These are phyloP conservation scores for Nakazawaea wickerhamii DNA, from an alignment of 805 yeast genomes.

Conservation along the genomic window DNA sequence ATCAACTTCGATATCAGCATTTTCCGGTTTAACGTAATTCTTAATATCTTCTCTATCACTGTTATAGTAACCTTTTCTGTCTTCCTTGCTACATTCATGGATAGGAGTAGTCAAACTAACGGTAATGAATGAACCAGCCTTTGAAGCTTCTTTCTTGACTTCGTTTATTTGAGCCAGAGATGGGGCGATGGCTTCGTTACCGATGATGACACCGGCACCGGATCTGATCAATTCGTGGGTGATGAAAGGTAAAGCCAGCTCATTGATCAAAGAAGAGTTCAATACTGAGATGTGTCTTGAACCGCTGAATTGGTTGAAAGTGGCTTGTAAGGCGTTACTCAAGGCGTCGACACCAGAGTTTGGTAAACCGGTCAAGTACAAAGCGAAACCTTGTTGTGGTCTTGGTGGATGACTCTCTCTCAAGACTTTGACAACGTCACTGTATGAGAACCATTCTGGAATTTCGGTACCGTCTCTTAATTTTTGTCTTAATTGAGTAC, in stretches of 20 bases:
- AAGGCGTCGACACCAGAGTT: constrained; percentile 59
- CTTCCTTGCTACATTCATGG: constrained; percentile 38
- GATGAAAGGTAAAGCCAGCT: constrained; percentile 49
- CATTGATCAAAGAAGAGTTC: constrained; percentile 27
- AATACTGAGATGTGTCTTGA: constrained; percentile 72
- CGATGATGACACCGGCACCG: constrained; percentile 87
- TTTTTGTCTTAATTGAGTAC: constrained; percentile 88
- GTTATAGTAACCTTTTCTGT: constrained; percentile 45
- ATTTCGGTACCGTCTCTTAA: constrained; percentile 81
- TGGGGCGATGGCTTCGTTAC: constrained; percentile 40
- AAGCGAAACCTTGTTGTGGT: constrained; percentile 79
- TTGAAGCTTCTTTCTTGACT: constrained; percentile 39
- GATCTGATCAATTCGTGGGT: constrained; percentile 75
- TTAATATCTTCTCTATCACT: constrained; percentile 41
- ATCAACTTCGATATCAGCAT: constrained; percentile 55
- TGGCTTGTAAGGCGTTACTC: constrained; percentile 80
- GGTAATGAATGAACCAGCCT: constrained; percentile 45
- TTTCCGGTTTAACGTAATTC: constrained; percentile 41
- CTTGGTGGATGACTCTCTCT: constrained; percentile 94
- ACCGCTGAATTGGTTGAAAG: constrained; percentile 83
- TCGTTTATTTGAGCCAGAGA: constrained; percentile 35
- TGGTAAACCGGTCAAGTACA: constrained; percentile 57
- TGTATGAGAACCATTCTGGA: constrained; percentile 97
- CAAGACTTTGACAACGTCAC: constrained; percentile 87
- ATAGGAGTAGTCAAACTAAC: constrained; percentile 48